Evolutionary conservation across 2,329 filamentous ascomycete genomes (phyloP).

Genomic region (Orbilia brochopaga): DNA sequence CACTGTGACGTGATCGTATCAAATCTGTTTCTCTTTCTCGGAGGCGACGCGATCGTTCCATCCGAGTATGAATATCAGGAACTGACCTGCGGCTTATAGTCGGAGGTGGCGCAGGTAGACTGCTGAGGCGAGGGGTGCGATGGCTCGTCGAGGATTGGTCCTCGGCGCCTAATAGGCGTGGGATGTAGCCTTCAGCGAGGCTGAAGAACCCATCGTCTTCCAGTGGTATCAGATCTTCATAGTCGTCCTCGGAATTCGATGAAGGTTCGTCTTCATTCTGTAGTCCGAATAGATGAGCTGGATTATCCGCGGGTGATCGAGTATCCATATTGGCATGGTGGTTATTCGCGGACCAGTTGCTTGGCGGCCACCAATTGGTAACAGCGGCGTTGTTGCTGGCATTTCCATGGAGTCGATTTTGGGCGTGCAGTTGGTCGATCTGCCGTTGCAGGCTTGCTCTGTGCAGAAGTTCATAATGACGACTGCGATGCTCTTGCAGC

Average conservation of each 20-base stretch:
- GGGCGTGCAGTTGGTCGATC: conserved; percentile 24
- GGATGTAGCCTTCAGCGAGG: conserved; percentile 26
- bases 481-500: conserved; percentile 36
- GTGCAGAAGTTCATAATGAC: conserved; percentile 38
- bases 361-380: conserved; percentile 16
- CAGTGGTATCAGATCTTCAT: conserved; percentile 37
- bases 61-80: conserved; percentile 17
- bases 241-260: conserved; percentile 40
- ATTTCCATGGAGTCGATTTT: conserved; percentile 7
- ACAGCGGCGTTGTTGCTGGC: neutral
- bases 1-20: conserved; percentile 28
- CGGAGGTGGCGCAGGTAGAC: neutral
- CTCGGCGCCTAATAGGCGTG: conserved; percentile 17
- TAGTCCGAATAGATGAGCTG: conserved; percentile 20
- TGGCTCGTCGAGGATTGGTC: conserved; percentile 7
- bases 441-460: conserved; percentile 36
- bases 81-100: neutral
- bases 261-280: conserved; percentile 34
- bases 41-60: conserved; percentile 30
- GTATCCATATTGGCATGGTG: neutral
- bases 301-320: conserved; percentile 23
- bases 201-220: conserved; percentile 30
- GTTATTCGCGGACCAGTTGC: conserved; percentile 20
- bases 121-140: conserved; percentile 25
- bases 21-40: conserved; percentile 31